Conservation (phyloP, 164 flowering plant genomes). For the Vitis cinerea region DNA sequence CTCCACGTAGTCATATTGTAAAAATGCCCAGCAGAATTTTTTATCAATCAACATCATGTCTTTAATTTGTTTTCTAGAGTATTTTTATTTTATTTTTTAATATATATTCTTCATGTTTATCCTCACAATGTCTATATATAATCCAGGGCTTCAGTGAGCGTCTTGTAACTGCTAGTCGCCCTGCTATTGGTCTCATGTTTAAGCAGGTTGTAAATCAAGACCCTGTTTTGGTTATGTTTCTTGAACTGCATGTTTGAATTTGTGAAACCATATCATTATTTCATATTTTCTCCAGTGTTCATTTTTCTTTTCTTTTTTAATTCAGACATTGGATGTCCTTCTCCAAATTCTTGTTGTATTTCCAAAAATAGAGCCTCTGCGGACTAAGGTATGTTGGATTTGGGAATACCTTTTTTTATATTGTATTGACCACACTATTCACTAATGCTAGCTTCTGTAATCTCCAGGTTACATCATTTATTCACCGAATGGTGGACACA, state of each 20-base stretch:
- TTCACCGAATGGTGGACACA: slow-evolving; percentile 98
- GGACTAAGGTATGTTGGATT: slow-evolving; percentile 60
- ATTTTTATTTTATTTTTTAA: no score
- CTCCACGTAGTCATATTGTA: no score
- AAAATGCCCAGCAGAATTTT: no score
- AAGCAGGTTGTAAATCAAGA: slow-evolving; percentile 67
- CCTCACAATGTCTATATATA: not conserved
- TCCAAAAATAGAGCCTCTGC: slow-evolving; percentile 77
- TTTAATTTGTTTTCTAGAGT: no score
- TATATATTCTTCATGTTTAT: not conserved
- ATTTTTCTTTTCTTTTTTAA: slow-evolving; percentile 8
- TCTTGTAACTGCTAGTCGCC: slow-evolving; percentile 86
- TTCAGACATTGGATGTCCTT: slow-evolving; percentile 89
- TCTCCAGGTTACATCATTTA: slow-evolving; percentile 81
- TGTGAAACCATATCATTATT: not conserved
- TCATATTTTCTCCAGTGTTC: not conserved
- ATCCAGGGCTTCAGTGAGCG: slow-evolving; percentile 94
- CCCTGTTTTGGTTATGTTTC: slow-evolving; percentile 1
- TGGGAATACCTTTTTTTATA: not conserved
- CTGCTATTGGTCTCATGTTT: slow-evolving; percentile 90
- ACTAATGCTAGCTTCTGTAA: slow-evolving; percentile 7
- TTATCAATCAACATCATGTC: no score
- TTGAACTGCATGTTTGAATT: not conserved
- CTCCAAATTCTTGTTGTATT: slow-evolving; percentile 80
- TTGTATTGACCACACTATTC: not conserved